These are phyloP conservation scores for Curvularia eragrostidis DNA, from an alignment of 2,329 filamentous ascomycete genomes.

Conservation along the genomic window DNA sequence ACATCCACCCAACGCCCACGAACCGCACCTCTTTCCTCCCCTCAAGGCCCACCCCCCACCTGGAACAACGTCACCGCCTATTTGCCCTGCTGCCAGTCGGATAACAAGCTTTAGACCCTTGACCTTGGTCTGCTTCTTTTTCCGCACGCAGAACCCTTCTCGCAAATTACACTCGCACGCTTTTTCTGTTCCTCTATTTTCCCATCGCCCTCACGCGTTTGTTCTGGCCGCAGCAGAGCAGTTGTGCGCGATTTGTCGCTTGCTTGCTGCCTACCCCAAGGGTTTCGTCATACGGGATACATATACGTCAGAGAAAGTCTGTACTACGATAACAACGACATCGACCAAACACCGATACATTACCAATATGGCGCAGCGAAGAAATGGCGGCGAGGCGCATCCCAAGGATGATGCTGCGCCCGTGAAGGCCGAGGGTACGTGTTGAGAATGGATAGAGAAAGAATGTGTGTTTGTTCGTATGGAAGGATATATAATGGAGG, in stretches of 20 bases:
- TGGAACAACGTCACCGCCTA: slow-evolving; percentile 16
- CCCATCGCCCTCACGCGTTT: not conserved
- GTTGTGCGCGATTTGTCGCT: not conserved
- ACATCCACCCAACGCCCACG: not conserved
- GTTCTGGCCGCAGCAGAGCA: not conserved
- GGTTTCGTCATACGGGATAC: not conserved
- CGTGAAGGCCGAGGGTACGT: slow-evolving; percentile 55
- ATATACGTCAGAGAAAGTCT: not conserved
- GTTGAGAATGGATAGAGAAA: not conserved
- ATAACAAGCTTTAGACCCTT: slow-evolving; percentile 15
- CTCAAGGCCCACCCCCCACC: not conserved
- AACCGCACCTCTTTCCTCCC: not conserved
- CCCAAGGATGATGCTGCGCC: slow-evolving; percentile 50
- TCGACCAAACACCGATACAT: not conserved
- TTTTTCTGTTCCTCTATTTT: not conserved
- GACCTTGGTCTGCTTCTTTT: not conserved
- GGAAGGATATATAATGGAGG: not conserved
- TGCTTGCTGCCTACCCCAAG: not conserved
- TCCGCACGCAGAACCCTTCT: not conserved
- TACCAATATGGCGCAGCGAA: slow-evolving; percentile 15
- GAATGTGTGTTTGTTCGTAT: not conserved
- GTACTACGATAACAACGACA: not conserved
- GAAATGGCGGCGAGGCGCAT: slow-evolving; percentile 18
- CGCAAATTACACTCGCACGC: not conserved
- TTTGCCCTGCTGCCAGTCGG: not conserved